Percentiles rank a stretch among this genome's conserved stretches.
These are phyloP conservation scores for Wickerhamiella vanderwaltii DNA, from an alignment of 805 yeast genomes.

Conservation along the genomic window DNA sequence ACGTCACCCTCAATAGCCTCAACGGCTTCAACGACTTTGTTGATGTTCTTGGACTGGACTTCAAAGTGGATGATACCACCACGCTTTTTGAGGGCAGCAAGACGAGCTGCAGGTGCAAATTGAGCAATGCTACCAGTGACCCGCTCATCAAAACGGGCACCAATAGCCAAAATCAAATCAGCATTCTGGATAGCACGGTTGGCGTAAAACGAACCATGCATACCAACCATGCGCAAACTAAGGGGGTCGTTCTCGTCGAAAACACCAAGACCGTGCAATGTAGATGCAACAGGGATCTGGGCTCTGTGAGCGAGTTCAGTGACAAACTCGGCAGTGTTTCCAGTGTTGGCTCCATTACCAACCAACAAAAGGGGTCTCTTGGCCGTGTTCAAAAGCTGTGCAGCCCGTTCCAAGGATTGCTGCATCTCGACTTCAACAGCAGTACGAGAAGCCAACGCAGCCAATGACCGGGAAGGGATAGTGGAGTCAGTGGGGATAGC, in stretches of 20 bases:
- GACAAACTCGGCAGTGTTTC: conserved; percentile 46
- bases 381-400: conserved; percentile 64
- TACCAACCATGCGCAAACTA: conserved; percentile 91
- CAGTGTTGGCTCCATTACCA: conserved; percentile 83
- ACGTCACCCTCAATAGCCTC: conserved; percentile 97
- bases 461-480: conserved; percentile 44
- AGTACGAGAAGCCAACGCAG: conserved; percentile 54
- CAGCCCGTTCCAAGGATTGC: conserved; percentile 65
- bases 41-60: conserved; percentile 91
- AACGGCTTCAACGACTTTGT: conserved; percentile 87
- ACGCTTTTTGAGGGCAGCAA: conserved; percentile 74
- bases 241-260: conserved; percentile 86
- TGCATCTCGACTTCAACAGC: conserved; percentile 57
- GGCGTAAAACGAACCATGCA: conserved; percentile 96
- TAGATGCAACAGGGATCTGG: conserved; percentile 89
- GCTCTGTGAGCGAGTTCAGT: conserved; percentile 85
- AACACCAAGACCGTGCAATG: conserved; percentile 87
- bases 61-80: conserved; percentile 98
- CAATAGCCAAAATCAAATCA: conserved; percentile 84
- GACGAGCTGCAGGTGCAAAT: conserved; percentile 88
- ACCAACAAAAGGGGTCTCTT: conserved; percentile 81
- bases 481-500: conserved; percentile 87
- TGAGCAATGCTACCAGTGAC: conserved; percentile 77
- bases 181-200: conserved; percentile 89
- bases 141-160: conserved; percentile 97